These are phyloP conservation scores for Colletotrichum falcatum DNA, from an alignment of 2,329 filamentous ascomycete genomes.

Conservation along the genomic window DNA sequence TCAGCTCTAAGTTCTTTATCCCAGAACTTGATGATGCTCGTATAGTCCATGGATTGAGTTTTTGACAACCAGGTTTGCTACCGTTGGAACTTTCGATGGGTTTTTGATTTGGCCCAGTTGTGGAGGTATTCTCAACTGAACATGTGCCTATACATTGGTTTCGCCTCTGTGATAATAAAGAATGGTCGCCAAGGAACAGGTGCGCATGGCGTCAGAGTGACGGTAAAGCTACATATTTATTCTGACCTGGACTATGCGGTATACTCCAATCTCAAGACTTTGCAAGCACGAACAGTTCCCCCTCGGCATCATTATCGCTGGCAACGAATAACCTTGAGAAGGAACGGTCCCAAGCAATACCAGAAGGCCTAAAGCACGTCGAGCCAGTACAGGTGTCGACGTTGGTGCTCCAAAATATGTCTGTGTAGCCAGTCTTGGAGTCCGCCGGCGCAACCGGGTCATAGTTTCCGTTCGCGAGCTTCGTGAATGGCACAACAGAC, in stretches of 20 bases:
- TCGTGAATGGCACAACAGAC: constrained; percentile 51
- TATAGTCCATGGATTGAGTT: background rate
- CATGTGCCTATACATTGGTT: too few relatives aligned
- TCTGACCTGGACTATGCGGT: background rate
- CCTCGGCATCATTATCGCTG: constrained; percentile 44
- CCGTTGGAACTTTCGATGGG: background rate
- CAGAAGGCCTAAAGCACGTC: constrained; percentile 45
- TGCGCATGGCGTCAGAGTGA: too few relatives aligned
- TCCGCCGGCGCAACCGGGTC: constrained; percentile 49
- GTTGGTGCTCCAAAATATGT: constrained; percentile 50
- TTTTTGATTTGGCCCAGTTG: background rate
- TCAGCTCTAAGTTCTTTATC: constrained; percentile 50
- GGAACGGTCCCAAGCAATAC: constrained; percentile 43
- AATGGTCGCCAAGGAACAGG: too few relatives aligned
- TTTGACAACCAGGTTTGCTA: background rate
- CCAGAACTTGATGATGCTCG: constrained; percentile 46
- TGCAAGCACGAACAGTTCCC: constrained; percentile 44
- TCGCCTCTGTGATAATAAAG: too few relatives aligned
- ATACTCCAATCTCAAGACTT: constrained; percentile 1
- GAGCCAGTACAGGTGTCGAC: constrained; percentile 46
- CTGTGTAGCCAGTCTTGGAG: constrained; percentile 47
- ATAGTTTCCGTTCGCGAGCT: constrained; percentile 44
- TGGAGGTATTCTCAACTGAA: background rate
- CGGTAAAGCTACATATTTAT: too few relatives aligned
- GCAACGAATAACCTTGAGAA: constrained; percentile 44